phyloP scores from a whole-genome alignment of 495 filamentous ascomycete species.

The Cetradonia linearis region DNA sequence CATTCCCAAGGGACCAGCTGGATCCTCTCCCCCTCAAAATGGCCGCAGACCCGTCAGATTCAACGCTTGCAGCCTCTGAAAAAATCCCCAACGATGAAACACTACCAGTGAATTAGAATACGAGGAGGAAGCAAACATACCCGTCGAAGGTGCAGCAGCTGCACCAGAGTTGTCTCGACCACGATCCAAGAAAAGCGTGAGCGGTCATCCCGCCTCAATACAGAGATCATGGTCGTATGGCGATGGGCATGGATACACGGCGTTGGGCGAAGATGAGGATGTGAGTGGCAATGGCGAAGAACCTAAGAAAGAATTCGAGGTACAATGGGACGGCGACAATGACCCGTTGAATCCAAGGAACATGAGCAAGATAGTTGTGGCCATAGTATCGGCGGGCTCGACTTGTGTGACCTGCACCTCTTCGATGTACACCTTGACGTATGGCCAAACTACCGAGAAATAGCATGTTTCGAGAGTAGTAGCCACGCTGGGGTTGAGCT shows the following conservation, averaged over 20 bases:
- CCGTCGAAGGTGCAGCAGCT: conserved; percentile 2
- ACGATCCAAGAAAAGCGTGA: background rate
- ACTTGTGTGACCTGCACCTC: conserved; percentile 88
- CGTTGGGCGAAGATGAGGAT: conserved; percentile 13
- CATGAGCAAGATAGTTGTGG: conserved; percentile 60
- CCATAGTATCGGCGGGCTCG: conserved; percentile 59
- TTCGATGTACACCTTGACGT: conserved; percentile 81
- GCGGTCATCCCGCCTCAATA: background rate
- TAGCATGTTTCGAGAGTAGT: conserved; percentile 60
- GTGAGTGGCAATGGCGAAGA: background rate
- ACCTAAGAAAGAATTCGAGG: conserved; percentile 38
- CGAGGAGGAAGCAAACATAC: background rate
- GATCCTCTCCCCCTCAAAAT: background rate
- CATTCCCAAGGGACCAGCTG: background rate
- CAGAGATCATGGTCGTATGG: conserved; percentile 15
- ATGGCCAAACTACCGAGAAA: conserved; percentile 68
- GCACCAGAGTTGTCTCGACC: background rate
- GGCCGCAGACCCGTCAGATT: background rate
- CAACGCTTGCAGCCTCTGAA: conserved; percentile 8
- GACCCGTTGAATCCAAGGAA: conserved; percentile 67
- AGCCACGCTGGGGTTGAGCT: conserved; percentile 68
- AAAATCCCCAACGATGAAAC: background rate
- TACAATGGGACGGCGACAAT: conserved; percentile 59
- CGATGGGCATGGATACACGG: conserved; percentile 18
- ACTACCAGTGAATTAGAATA: background rate